phyloP scores from a whole-genome alignment of 345 rosid species.

The Eucalyptus pauciflora region DNA sequence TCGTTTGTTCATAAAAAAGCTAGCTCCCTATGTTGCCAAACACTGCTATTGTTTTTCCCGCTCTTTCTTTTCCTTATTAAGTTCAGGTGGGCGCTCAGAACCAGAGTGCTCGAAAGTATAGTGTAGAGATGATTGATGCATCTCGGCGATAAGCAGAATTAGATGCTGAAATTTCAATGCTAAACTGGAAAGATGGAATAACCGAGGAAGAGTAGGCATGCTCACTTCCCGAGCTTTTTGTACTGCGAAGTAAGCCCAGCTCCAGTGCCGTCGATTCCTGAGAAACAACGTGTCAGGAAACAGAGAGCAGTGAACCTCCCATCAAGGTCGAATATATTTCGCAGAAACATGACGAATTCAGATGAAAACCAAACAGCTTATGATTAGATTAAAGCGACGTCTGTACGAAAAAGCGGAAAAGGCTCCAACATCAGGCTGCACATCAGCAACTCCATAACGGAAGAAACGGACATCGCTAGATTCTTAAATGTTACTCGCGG shows the following conservation, averaged over 20 bases:
- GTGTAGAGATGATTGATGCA: not conserved
- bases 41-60: not conserved
- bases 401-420: not conserved
- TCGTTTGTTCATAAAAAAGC: not conserved
- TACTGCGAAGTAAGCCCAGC: conserved; percentile 50
- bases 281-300: not conserved
- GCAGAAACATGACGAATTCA: not conserved
- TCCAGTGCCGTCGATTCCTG: conserved; percentile 64
- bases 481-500: not conserved
- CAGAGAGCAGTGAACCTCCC: not conserved
- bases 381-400: not conserved
- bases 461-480: not conserved
- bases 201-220: not conserved
- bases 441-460: not conserved
- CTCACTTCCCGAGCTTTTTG: conserved; percentile 52
- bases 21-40: not conserved
- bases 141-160: not conserved
- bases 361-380: not conserved
- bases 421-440: not conserved
- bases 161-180: not conserved
- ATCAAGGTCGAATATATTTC: not conserved
- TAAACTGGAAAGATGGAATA: not conserved
- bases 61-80: not conserved
- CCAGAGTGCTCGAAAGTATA: not conserved
- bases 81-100: not conserved